Conservation (phyloP, 805 yeast genomes). For the Monosporozyma unispora region DNA sequence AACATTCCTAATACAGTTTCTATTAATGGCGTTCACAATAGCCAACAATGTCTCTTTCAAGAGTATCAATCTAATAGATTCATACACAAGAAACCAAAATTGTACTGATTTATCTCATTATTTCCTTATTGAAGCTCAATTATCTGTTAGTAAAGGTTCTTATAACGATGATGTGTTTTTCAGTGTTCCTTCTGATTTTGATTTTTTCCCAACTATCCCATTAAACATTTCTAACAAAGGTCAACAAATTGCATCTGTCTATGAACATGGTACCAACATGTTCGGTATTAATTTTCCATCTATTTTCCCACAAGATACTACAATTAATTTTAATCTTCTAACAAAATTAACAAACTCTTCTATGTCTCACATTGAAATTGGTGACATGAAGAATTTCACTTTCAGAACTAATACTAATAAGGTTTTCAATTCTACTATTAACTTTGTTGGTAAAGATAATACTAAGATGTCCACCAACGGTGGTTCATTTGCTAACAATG, state of each 20-base stretch:
- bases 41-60: conserved; percentile 2
- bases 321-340: conserved; percentile 21
- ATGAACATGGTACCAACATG: conserved; percentile 7
- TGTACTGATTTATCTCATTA: conserved; percentile 23
- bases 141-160: conserved; percentile 17
- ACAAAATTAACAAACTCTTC: conserved; percentile 16
- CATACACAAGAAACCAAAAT: conserved; percentile 14
- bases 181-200: conserved; percentile 19
- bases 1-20: not conserved
- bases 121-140: conserved; percentile 22
- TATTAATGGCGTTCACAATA: not conserved
- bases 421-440: conserved; percentile 13
- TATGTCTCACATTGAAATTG: conserved; percentile 10
- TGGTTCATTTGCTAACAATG: conserved; percentile 16
- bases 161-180: conserved; percentile 12
- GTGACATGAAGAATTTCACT: conserved; percentile 12
- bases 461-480: conserved; percentile 18
- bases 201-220: conserved; percentile 13
- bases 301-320: conserved; percentile 7
- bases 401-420: conserved; percentile 19
- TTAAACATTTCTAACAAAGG: conserved; percentile 13
- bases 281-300: conserved; percentile 14
- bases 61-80: conserved; percentile 11
- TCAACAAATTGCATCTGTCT: not conserved
- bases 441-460: conserved; percentile 14